These are phyloP conservation scores for Tagetes patula DNA, from an alignment of 129 eudicot genomes.

Conservation along the genomic window DNA sequence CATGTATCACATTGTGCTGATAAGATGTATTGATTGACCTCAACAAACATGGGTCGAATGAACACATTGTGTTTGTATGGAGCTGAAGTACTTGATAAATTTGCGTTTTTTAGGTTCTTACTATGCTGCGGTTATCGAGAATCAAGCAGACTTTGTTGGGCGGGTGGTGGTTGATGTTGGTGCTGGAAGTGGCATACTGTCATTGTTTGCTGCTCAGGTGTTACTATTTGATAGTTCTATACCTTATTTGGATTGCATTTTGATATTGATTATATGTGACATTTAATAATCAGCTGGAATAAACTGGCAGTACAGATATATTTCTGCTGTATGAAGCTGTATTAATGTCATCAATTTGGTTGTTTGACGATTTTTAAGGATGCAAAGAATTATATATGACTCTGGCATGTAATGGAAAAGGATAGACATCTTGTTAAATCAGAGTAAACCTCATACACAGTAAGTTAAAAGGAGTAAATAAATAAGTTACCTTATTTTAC, in stretches of 20 bases:
- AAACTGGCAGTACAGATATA: neutral
- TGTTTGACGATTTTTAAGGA: neutral
- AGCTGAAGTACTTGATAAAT: slow-evolving; percentile 13
- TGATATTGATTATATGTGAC: slow-evolving; percentile 8
- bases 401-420: neutral
- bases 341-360: neutral
- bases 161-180: slow-evolving; percentile 99
- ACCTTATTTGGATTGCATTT: neutral
- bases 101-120: slow-evolving; percentile 64
- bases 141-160: slow-evolving; percentile 76
- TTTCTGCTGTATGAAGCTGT: neutral
- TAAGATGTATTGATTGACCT: slow-evolving; percentile 1
- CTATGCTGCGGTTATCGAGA: slow-evolving; percentile 93
- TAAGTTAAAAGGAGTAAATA: neutral
- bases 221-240: neutral
- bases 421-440: neutral
- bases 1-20: slow-evolving; percentile 19
- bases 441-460: neutral
- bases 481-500: neutral
- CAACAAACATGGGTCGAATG: neutral
- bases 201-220: slow-evolving; percentile 99
- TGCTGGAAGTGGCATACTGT: slow-evolving; percentile 97
- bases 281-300: neutral
- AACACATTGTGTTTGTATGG: neutral
- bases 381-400: neutral